Percentiles rank a stretch among this genome's conserved stretches.
Conservation (phyloP, 441 rosid genomes). For the Euphorbia corollata region DNA sequence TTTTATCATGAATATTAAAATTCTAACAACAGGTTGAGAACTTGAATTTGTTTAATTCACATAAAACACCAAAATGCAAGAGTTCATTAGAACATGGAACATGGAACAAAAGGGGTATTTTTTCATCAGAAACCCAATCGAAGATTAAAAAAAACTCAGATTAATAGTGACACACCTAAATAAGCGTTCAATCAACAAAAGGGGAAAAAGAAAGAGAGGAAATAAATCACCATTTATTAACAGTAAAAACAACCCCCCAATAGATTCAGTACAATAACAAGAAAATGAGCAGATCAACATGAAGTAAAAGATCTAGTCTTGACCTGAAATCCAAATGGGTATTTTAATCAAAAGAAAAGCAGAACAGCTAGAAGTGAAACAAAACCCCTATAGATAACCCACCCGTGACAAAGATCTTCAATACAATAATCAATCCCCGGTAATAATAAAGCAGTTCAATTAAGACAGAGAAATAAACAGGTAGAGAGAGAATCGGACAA, state of each 20-base stretch:
- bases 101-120: background rate
- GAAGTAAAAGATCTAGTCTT: slow-evolving; percentile 16
- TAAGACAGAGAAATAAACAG: slow-evolving; percentile 1
- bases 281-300: slow-evolving; percentile 12
- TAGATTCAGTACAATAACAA: background rate
- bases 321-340: background rate
- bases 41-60: background rate
- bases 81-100: background rate
- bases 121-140: background rate
- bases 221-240: background rate
- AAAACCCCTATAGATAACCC: background rate
- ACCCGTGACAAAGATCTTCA: slow-evolving; percentile 17
- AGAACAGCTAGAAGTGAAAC: background rate
- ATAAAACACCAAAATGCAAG: background rate
- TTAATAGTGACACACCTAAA: background rate
- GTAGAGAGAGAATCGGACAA: background rate
- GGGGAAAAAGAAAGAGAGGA: background rate
- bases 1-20: background rate
- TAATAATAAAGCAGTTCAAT: background rate
- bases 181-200: background rate
- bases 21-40: background rate
- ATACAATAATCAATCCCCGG: background rate
- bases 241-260: background rate
- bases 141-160: slow-evolving; percentile 7
- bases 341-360: background rate